Conservation (phyloP, 2,329 filamentous ascomycete genomes). For the Aspergillus pseudoterreus region DNA sequence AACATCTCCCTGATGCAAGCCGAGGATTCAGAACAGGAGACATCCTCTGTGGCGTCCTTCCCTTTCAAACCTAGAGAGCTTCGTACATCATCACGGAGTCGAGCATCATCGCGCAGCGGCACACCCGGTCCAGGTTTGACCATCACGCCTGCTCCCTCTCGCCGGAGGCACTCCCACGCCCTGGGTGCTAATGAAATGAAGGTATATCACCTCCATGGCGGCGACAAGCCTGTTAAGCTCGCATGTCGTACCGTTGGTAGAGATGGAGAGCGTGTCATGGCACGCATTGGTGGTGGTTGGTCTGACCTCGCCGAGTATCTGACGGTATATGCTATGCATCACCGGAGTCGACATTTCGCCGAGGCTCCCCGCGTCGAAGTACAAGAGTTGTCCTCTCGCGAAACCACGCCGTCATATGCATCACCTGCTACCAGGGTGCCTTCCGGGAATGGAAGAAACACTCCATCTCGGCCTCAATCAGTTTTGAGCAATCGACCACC, state of each 20-base stretch:
- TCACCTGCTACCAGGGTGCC: slow-evolving; percentile 23
- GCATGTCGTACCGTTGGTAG: slow-evolving; percentile 92
- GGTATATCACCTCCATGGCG: slow-evolving; percentile 84
- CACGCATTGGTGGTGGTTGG: slow-evolving; percentile 97
- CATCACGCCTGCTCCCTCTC: slow-evolving; percentile 55
- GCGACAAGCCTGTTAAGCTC: slow-evolving; percentile 85
- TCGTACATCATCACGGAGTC: slow-evolving; percentile 31
- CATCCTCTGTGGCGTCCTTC: slow-evolving; percentile 27
- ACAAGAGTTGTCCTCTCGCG: slow-evolving; percentile 42
- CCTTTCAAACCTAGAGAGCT: slow-evolving; percentile 41
- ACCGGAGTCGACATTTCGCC: slow-evolving; percentile 66
- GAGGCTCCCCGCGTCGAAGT: slow-evolving; percentile 55
- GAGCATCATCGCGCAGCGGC: slow-evolving; percentile 44
- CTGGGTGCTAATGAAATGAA: slow-evolving; percentile 70
- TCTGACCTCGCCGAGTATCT: slow-evolving; percentile 93
- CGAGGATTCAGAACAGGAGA: slow-evolving; percentile 36
- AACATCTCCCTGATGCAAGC: slow-evolving; percentile 68
- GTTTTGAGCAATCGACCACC: slow-evolving; percentile 33
- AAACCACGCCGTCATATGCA: slow-evolving; percentile 24
- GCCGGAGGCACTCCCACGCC: slow-evolving; percentile 32
- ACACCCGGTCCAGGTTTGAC: slow-evolving; percentile 66
- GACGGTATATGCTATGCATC: slow-evolving; percentile 87
- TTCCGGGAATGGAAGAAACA: slow-evolving; percentile 26
- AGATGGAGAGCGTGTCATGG: slow-evolving; percentile 89
- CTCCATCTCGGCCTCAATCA: slow-evolving; percentile 36